phyloP scores from a whole-genome alignment of 768 basidiomycete species.

The Lactifluus pinguis region DNA sequence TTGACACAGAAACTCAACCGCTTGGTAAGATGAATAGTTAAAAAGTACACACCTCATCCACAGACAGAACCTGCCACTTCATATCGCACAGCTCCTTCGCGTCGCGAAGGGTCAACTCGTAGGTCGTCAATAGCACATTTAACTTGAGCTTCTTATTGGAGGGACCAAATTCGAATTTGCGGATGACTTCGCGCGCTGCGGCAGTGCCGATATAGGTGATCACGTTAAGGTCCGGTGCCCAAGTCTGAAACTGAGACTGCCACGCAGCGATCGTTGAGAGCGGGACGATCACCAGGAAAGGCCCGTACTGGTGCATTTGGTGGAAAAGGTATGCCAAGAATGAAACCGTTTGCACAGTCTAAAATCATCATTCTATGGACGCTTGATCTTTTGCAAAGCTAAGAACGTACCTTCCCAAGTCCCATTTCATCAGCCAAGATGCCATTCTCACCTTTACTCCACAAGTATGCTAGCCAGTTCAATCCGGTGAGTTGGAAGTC shows the following conservation, averaged over 20 bases:
- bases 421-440: constrained; percentile 99
- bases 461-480: constrained; percentile 97
- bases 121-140: constrained; percentile 95
- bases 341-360: constrained; percentile 94
- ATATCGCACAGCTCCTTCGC: constrained; percentile 81
- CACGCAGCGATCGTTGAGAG: constrained; percentile 97
- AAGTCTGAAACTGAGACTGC: constrained; percentile 88
- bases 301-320: constrained; percentile 85
- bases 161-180: constrained; percentile 84
- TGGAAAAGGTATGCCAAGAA: constrained; percentile 95
- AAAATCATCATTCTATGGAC: constrained; percentile 17
- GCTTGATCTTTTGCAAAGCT: neutral
- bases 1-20: constrained; percentile 23
- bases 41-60: constrained; percentile 69
- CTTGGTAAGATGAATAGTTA: neutral
- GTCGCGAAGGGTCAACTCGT: constrained; percentile 91
- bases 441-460: constrained; percentile 92
- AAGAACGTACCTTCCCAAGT: constrained; percentile 69
- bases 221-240: constrained; percentile 96
- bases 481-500: constrained; percentile 97
- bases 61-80: constrained; percentile 95
- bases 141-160: constrained; percentile 88
- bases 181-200: constrained; percentile 80
- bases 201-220: constrained; percentile 94
- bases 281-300: constrained; percentile 95